phyloP scores from a whole-genome alignment of 192 early-diverging fungal species.

The Coemansia sp. region DNA sequence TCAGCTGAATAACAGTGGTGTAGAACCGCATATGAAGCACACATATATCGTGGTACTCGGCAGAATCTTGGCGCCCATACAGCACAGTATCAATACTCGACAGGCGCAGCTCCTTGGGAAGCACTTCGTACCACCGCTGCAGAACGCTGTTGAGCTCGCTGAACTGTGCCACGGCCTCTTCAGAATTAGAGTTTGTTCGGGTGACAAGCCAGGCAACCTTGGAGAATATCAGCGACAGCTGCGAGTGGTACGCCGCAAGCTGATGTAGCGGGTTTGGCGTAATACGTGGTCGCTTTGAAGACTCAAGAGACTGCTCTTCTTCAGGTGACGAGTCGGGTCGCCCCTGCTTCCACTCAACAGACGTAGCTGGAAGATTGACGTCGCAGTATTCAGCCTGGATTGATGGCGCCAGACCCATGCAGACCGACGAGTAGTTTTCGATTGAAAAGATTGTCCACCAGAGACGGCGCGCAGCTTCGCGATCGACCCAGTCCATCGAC shows the following conservation, averaged over 20 bases:
- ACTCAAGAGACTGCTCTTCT: background rate
- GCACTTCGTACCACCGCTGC: constrained; percentile 51
- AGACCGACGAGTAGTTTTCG: constrained; percentile 52
- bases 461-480: constrained; percentile 48
- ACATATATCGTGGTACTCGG: constrained; percentile 44
- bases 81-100: constrained; percentile 41
- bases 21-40: constrained; percentile 50
- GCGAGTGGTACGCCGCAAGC: constrained; percentile 47
- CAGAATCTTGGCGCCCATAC: constrained; percentile 28
- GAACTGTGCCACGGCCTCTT: constrained; percentile 45
- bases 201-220: constrained; percentile 54
- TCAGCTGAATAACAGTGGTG: constrained; percentile 47
- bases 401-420: constrained; percentile 48
- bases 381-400: constrained; percentile 53
- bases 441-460: constrained; percentile 52
- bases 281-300: constrained; percentile 29
- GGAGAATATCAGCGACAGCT: constrained; percentile 52
- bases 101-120: constrained; percentile 48
- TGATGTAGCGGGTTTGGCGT: constrained; percentile 31
- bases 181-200: constrained; percentile 23
- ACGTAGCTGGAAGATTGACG: constrained; percentile 39
- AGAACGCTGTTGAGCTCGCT: constrained; percentile 49
- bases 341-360: constrained; percentile 40
- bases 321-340: constrained; percentile 6
- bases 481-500: constrained; percentile 49